These are phyloP conservation scores for Wickerhamiella spandovensis DNA, from an alignment of 805 yeast species.

Conservation along the genomic window DNA sequence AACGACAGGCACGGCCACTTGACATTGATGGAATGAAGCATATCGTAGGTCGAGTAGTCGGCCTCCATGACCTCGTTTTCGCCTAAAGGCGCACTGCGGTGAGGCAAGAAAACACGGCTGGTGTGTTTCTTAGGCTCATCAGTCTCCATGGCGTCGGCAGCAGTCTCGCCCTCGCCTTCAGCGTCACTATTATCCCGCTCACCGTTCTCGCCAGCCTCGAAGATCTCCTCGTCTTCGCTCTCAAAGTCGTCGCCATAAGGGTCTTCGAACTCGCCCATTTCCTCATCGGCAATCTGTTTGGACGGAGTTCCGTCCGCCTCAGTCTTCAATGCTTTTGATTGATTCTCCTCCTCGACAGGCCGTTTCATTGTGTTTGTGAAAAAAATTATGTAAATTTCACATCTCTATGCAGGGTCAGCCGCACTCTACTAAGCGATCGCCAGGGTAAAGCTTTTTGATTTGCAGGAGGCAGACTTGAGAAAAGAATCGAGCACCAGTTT, in stretches of 20 bases:
- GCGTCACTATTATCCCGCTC: conserved; percentile 75
- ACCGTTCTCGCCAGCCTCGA: conserved; percentile 80
- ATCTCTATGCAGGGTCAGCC: background rate
- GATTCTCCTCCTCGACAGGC: conserved; percentile 7
- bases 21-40: conserved; percentile 85
- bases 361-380: conserved; percentile 10
- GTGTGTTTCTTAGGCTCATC: conserved; percentile 29
- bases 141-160: conserved; percentile 22
- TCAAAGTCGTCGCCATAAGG: conserved; percentile 72
- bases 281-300: conserved; percentile 12
- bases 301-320: conserved; percentile 1
- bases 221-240: conserved; percentile 53
- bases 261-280: conserved; percentile 41
- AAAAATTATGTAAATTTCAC: conserved; percentile 3
- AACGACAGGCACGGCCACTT: conserved; percentile 97
- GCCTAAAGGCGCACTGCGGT: conserved; percentile 76
- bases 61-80: conserved; percentile 95
- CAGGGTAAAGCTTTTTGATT: too few species aligned
- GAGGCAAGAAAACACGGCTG: conserved; percentile 60
- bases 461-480: too few species aligned
- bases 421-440: background rate
- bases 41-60: conserved; percentile 89
- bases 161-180: conserved; percentile 23
- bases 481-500: background rate
- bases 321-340: conserved; percentile 5